These are phyloP conservation scores for Jacaranda copaia DNA, from an alignment of 257 asterid genomes.

Conservation along the genomic window DNA sequence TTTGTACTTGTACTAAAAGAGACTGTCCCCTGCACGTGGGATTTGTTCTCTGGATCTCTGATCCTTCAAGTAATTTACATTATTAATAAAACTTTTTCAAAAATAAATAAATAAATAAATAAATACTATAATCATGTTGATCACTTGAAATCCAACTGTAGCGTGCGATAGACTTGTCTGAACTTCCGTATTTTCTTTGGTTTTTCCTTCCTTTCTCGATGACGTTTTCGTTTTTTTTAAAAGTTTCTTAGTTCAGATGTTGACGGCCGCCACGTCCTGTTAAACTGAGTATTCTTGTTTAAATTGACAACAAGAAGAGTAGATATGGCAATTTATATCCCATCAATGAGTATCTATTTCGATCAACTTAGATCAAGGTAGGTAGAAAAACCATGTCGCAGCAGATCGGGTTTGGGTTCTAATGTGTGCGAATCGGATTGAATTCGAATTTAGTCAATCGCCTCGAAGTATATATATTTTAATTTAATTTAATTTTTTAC, in stretches of 20 bases:
- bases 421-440: no score
- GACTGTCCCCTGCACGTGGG: slow-evolving; percentile 60
- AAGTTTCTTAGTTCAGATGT: not conserved
- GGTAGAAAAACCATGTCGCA: no score
- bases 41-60: slow-evolving; percentile 28
- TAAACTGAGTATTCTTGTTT: not conserved
- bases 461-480: no score
- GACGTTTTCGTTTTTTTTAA: not conserved
- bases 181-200: slow-evolving; percentile 28
- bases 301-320: not conserved
- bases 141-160: slow-evolving; percentile 13
- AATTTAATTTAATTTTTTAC: no score
- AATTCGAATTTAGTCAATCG: no score
- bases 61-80: not conserved
- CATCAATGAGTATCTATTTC: no score
- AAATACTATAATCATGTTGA: not conserved
- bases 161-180: slow-evolving; percentile 20
- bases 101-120: not conserved
- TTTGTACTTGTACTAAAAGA: slow-evolving; percentile 43
- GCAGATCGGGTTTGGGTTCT: no score
- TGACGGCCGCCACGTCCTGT: slow-evolving; percentile 11
- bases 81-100: not conserved
- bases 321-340: no score
- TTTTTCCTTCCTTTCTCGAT: slow-evolving; percentile 13
- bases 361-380: no score